A percentile compares a stretch with the other conserved stretches of the same genome.
Conservation (phyloP, 768 basidiomycete species). For the Tulasnella sp. region DNA sequence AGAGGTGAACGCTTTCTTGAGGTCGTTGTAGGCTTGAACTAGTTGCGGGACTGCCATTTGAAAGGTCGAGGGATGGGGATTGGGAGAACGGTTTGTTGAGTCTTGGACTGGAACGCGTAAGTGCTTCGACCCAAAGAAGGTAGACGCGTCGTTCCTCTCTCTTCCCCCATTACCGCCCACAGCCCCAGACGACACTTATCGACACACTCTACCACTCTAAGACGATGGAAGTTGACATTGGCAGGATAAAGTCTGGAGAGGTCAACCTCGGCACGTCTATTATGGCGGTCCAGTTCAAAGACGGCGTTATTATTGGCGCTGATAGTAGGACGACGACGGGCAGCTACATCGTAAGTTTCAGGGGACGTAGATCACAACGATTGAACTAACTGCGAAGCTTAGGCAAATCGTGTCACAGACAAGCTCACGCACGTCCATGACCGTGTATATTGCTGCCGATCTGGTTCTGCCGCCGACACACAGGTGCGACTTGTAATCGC, state of each 20-base stretch:
- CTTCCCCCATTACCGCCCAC: slow-evolving; percentile 27
- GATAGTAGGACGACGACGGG: slow-evolving; percentile 97
- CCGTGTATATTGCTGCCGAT: slow-evolving; percentile 98
- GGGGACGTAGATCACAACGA: background rate
- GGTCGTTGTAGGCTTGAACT: slow-evolving; percentile 53
- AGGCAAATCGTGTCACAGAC: slow-evolving; percentile 98
- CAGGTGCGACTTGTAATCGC: slow-evolving; percentile 39
- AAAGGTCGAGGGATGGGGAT: slow-evolving; percentile 19
- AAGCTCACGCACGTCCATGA: slow-evolving; percentile 96
- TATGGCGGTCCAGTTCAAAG: slow-evolving; percentile 96
- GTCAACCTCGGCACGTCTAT: slow-evolving; percentile 99
- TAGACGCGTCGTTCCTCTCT: slow-evolving; percentile 27
- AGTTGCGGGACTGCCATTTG: slow-evolving; percentile 49
- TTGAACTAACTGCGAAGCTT: background rate
- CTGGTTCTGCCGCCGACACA: slow-evolving; percentile 95
- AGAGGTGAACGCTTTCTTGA: slow-evolving; percentile 57
- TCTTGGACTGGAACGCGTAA: slow-evolving; percentile 20
- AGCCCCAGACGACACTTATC: slow-evolving; percentile 22
- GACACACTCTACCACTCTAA: slow-evolving; percentile 36
- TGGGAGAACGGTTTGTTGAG: slow-evolving; percentile 18
- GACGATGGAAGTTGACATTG: slow-evolving; percentile 56
- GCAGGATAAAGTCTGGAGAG: slow-evolving; percentile 87
- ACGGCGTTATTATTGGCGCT: slow-evolving; percentile 92
- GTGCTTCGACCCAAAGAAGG: slow-evolving; percentile 4
- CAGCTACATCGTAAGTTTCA: slow-evolving; percentile 73